A percentile compares a stretch with the other conserved stretches of the same genome.
Evolutionary conservation across 768 basidiomycete species (phyloP).

Genomic region (Lactarius tabidus): DNA sequence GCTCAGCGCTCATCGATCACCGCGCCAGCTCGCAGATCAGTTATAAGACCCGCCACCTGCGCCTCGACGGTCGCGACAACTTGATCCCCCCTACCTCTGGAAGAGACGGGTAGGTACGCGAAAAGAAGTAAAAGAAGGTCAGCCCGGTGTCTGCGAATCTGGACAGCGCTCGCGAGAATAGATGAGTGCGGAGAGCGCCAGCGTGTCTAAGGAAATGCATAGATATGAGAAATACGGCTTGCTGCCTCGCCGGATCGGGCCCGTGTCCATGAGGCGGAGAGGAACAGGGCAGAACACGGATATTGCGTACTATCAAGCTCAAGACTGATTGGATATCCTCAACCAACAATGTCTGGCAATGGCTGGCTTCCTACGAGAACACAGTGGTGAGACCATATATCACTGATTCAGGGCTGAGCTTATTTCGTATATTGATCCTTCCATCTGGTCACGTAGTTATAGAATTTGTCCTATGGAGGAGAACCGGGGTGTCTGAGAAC

Average conservation of each 20-base stretch:
- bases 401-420: neutral
- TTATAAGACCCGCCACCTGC: too few relatives aligned
- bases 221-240: neutral
- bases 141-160: neutral
- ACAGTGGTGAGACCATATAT: neutral
- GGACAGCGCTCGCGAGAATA: neutral
- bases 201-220: neutral
- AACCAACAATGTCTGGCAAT: neutral
- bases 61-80: too few relatives aligned
- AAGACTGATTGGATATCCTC: neutral
- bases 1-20: too few relatives aligned
- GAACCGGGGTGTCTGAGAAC: too few relatives aligned
- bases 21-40: too few relatives aligned
- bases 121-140: neutral
- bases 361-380: neutral
- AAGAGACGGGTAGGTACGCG: neutral
- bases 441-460: neutral
- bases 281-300: neutral
- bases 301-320: neutral
- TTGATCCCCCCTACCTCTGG: too few relatives aligned
- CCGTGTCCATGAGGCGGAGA: neutral
- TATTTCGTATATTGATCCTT: neutral
- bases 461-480: neutral
- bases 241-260: neutral
- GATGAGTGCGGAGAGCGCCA: neutral